Conservation (phyloP, 1,139 yeast species). For the Saccharomycopsis crataegensis region DNA sequence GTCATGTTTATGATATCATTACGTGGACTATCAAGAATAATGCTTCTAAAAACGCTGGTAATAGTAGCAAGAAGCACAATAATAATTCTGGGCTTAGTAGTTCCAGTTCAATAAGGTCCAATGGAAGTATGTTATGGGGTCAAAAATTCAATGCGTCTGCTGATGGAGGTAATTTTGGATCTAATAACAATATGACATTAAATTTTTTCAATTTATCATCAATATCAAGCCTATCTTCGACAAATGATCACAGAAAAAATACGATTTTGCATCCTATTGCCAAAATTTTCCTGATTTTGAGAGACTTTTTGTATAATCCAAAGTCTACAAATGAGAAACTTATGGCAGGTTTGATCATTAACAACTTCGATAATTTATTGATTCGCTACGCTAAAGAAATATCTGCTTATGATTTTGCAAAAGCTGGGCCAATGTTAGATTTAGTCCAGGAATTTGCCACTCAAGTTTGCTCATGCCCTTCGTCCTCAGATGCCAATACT, state of each 20-base stretch:
- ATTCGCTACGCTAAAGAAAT: constrained; percentile 41
- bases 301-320: constrained; percentile 36
- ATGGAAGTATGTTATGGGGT: constrained; percentile 6
- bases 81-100: background rate
- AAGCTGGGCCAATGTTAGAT: constrained; percentile 39
- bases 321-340: constrained; percentile 32
- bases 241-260: constrained; percentile 30
- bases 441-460: constrained; percentile 39
- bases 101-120: background rate
- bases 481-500: background rate
- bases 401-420: constrained; percentile 39
- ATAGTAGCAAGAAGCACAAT: constrained; percentile 1
- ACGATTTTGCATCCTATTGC: constrained; percentile 30
- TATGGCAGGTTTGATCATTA: constrained; percentile 38
- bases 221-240: constrained; percentile 20
- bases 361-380: constrained; percentile 44
- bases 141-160: constrained; percentile 13
- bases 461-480: constrained; percentile 28
- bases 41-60: constrained; percentile 8
- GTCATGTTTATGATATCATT: constrained; percentile 32
- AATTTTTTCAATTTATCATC: constrained; percentile 20
- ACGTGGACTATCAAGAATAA: constrained; percentile 23
- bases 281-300: constrained; percentile 38
- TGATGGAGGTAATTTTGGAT: background rate
- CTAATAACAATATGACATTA: constrained; percentile 13